Base-by-base conservation (phyloP, 257 asterid genomes). In the Capsicum pubescens region DNA sequence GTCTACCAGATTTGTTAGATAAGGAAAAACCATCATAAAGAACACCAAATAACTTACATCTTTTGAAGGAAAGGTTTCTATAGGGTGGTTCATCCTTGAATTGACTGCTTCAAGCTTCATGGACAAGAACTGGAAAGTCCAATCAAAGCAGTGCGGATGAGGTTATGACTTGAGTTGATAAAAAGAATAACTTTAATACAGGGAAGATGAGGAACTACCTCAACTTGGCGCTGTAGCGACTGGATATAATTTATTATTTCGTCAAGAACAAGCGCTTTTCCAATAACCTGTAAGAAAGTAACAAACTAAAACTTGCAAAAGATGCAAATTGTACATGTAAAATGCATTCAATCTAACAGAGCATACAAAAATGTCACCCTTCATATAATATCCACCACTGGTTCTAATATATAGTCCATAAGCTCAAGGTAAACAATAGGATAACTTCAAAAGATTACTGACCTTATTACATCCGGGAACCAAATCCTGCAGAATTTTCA, bases 401-500 rank as follows among this genome's bases (percentile, higher is more conserved):
- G 2, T 42, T 69, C 55, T 39, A 39, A 16, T 16, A 16, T 39
- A 44, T 17, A 39, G 55, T 26, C 15, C 21, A 76, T 15, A 13
- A 21, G 81, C 81, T 76, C 48, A 15, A 35, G 14, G 54, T 36
- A 36, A 13, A 68, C 8, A 68, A 6, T 68, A 36, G 52, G 50
- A 68, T 68, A 68, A 36, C n/a, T 36, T 15, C 46, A 32, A 58
- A 58, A 67, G 8, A 14, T 64, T 7, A 17, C 85, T 69, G 81
- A 91, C 99, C 98, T 95, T 94, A 87, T 94, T 94, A 86, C 99
- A 94, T 87, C 99, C 98, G 16, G 99, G 99, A 52, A 94, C 97
- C 93, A 94, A 90, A 85, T 95, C 99, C 84, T 95, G 99, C 84
- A 95, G 90, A 86, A 94, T 90, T 88, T 94, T 95, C 99, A 95